These are phyloP conservation scores for Daucus carota DNA, from an alignment of 129 eudicot species.

Conservation along the genomic window DNA sequence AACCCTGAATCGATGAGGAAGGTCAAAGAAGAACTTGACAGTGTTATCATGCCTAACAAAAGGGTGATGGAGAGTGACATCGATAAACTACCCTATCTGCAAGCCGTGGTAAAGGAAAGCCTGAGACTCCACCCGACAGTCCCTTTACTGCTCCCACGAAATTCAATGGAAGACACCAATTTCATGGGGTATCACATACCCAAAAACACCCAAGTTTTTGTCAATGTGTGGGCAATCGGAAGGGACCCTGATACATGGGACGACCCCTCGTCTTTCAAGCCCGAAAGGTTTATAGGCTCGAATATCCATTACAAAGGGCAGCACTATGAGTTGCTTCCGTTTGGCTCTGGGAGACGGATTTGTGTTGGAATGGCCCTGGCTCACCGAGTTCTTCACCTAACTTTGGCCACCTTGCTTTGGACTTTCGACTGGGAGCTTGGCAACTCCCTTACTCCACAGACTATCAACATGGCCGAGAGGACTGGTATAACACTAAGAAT, in stretches of 20 bases:
- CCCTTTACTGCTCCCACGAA: conserved; percentile 14
- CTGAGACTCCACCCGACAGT: conserved; percentile 8
- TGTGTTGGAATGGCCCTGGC: conserved; percentile 9
- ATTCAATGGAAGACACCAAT: conserved; percentile 11
- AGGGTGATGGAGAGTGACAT: conserved; percentile 10
- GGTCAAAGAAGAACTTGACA: conserved; percentile 3
- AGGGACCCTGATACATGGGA: conserved; percentile 19
- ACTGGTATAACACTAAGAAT: neutral
- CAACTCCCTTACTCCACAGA: neutral
- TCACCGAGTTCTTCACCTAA: neutral
- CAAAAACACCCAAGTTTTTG: conserved; percentile 14
- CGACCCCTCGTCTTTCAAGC: conserved; percentile 14
- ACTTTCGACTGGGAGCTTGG: conserved; percentile 8
- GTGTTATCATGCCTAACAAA: neutral
- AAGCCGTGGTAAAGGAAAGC: conserved; percentile 19
- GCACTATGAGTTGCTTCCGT: conserved; percentile 9
- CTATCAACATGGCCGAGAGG: conserved; percentile 5
- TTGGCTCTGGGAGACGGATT: conserved; percentile 20
- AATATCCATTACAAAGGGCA: conserved; percentile 15
- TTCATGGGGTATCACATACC: conserved; percentile 20
- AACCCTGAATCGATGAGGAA: neutral
- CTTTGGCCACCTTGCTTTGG: neutral
- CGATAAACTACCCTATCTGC: conserved; percentile 3
- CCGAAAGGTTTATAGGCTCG: conserved; percentile 12
- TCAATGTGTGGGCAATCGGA: conserved; percentile 19